phyloP scores from a whole-genome alignment of 176 grass and related monocot genomes.

The Coix lacrymajobi region DNA sequence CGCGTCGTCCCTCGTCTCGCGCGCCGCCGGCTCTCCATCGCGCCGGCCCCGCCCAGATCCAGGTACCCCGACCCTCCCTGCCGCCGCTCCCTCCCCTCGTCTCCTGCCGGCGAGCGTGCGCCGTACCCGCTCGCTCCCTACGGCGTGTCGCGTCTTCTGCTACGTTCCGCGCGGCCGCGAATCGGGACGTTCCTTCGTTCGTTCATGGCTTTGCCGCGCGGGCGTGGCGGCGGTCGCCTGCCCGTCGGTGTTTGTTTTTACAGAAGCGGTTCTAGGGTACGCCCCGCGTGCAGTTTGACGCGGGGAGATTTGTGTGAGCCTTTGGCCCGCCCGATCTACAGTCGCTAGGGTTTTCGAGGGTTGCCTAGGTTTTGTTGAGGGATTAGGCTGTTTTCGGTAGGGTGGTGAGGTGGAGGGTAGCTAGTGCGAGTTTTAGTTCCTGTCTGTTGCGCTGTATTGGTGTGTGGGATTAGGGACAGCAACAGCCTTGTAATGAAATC shows the following conservation, averaged over 20 bases:
- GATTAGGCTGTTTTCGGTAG: background rate
- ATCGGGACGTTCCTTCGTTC: background rate
- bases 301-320: no score
- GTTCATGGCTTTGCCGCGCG: background rate
- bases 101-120: background rate
- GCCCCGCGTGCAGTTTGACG: background rate
- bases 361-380: background rate
- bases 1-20: background rate
- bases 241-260: background rate
- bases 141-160: background rate
- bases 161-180: background rate
- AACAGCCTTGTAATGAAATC: background rate
- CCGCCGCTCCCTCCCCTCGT: background rate
- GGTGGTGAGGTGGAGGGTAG: background rate
- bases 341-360: background rate
- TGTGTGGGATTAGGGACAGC: background rate
- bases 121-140: background rate
- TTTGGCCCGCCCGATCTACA: background rate
- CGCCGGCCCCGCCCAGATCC: background rate
- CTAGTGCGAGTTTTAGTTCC: background rate
- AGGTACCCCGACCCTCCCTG: background rate
- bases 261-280: background rate
- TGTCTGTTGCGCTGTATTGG: background rate
- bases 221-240: background rate
- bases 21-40: background rate